Evolutionary conservation across 2,329 filamentous ascomycete genomes (phyloP), one percentile per base, ranked within the genome.

Genomic region (Aspergillus sp.): DNA sequence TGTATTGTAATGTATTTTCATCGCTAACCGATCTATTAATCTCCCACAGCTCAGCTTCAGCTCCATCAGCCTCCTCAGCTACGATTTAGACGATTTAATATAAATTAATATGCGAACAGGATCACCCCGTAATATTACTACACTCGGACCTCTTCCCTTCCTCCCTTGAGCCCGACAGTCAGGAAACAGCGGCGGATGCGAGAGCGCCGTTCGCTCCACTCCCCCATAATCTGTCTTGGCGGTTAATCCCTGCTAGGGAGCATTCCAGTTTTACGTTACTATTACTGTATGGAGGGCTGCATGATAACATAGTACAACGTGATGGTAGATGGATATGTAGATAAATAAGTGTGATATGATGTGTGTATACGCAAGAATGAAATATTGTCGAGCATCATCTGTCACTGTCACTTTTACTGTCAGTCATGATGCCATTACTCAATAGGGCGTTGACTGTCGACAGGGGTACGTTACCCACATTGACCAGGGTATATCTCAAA

Each of bases 401-500:
- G 12, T 39, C 27, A n/a, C 7, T 8, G 10, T 38, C 40, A n/a
- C n/a, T n/a, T n/a, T n/a, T n/a, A n/a, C n/a, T 43, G 42, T 44
- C 33, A 41, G 50, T 48, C 37, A 52, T 13, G 43, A 41, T 43
- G 46, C 51, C 53, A 19, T 19, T 19, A 4, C 19, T 19, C 19
- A 19, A 19, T 19, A 19, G 19, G 19, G 19, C 54, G 56, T 49
- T 49, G 43, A 41, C 46, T 44, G 42, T 19, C 51, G 53, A 57
- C 57, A 56, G 49, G 53, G 56, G n/a, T 47, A 46, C 59, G 56
- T 56, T 54, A 46, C 56, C 53, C 47, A 50, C 43, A 40, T 12
- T 39, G 39, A 58, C 60, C 53, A 54, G 60, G 58, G 56, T 60
- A 34, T 48, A 63, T 63, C 56, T 62, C 61, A 64, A 65, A 65